phyloP scores from a whole-genome alignment of 495 filamentous ascomycete species.

The Penicillium odoratum region DNA sequence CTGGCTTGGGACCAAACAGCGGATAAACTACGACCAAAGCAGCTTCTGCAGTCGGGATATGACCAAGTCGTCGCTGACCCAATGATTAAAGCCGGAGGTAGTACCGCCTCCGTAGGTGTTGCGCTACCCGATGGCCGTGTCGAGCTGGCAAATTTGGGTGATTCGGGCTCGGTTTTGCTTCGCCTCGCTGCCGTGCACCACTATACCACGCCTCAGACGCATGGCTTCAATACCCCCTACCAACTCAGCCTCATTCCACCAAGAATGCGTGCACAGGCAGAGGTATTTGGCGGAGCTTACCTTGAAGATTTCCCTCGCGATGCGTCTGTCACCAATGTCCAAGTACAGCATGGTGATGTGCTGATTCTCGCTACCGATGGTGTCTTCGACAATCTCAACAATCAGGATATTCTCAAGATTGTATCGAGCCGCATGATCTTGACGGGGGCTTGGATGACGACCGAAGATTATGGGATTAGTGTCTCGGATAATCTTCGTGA shows the following conservation, averaged over 20 bases:
- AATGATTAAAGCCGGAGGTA: conserved; percentile 75
- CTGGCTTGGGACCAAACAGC: conserved; percentile 43
- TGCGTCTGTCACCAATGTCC: conserved; percentile 73
- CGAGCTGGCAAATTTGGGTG: conserved; percentile 92
- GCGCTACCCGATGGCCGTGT: conserved; percentile 67
- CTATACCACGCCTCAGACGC: conserved; percentile 82
- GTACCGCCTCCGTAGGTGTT: conserved; percentile 84
- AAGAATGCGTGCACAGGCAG: conserved; percentile 70
- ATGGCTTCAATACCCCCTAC: conserved; percentile 96
- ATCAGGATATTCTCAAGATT: conserved; percentile 79
- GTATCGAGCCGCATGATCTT: conserved; percentile 72
- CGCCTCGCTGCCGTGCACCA: conserved; percentile 80
- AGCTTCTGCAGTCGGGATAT: conserved; percentile 81
- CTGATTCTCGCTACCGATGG: conserved; percentile 91
- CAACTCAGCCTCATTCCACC: conserved; percentile 88
- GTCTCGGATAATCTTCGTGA: conserved; percentile 55
- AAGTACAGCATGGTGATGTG: conserved; percentile 85
- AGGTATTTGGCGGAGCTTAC: conserved; percentile 76
- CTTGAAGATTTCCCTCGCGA: conserved; percentile 81
- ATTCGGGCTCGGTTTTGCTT: conserved; percentile 91
- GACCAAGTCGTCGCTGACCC: conserved; percentile 73
- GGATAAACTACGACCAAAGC: conserved; percentile 58
- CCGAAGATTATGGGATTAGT: conserved; percentile 50
- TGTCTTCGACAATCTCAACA: conserved; percentile 94
- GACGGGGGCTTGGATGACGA: conserved; percentile 70